Evolutionary conservation across 2,329 filamentous ascomycete genomes (phyloP), one percentile per base, ranked within the genome.

Genomic region (Orbilia javanica): DNA sequence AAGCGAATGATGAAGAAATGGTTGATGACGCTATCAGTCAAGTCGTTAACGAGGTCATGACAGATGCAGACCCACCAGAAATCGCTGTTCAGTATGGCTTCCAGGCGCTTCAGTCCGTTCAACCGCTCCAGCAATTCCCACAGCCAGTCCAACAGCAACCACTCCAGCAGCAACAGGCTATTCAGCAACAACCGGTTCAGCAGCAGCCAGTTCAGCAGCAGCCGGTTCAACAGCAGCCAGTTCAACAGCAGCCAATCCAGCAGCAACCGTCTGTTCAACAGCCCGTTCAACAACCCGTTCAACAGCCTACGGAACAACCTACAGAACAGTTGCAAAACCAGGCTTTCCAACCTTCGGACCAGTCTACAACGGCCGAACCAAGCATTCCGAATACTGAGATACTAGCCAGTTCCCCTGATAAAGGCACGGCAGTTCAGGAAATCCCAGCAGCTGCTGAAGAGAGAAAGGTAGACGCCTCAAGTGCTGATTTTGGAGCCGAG

Each of bases 1-100:
- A 64, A 36, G 44, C 50, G 15, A 68, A 62, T 15, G 74, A 78
- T 25, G 74, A 67, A n/a, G 74, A 78, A 44, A 78, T 78, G 74
- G 67, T 62, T n/a, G 74, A 78, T 22, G 74, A 78, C 31, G 42
- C 74, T 31, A 39, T 72, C n/a, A 66, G 39, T 18, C 60, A 71
- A 46, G 31, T 15, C 53, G 20, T 63, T 78, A 78, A 78, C 68
- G 67, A 72, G 48, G 74, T 63, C 25, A 78, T 78, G 74, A 55
- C 55, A 22, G 74, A 78, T 42, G 74, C 67, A 29, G 60, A 78
- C 10, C 67, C 57, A 42, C 46, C 65, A 11, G 66, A 60, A 39
- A 42, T 53, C n/a, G 22, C 36, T n/a, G 25, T 22, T 22, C 48
- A 36, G 48, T 73, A 62, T 25, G 34, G 25, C 42, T 68, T 74